Base-by-base conservation (phyloP, 257 asterid species). In the Salvia splendens region DNA sequence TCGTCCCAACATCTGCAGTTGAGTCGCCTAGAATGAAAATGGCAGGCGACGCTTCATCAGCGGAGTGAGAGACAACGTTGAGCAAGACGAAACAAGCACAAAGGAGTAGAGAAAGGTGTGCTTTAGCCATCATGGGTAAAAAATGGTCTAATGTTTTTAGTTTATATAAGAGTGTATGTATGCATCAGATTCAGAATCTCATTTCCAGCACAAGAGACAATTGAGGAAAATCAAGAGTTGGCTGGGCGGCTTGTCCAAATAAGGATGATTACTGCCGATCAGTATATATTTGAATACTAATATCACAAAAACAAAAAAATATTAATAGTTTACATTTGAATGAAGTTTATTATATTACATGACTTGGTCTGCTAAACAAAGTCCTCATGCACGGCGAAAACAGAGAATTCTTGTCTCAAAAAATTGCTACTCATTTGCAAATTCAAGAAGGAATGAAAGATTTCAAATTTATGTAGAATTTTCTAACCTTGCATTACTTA, bases 1-100 rank as follows among this genome's bases (percentile, higher is more conserved):
- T 87, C 1, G 95, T 89, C 72, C 96, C 96, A 15, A 87, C 93
- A 32, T 89, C 96, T 0, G 86, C 96, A 5, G 96, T 89, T 3
- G 96, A 89, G 70, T 87, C 91, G 2, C 96, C 96, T 3, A 89
- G 71, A 2, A 87, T 64, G 79, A 85, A 85, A 60, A 85, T 68
- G 12, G 92, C 70, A 0, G 92, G 82, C 12, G 65, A 75, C 3
- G 64, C 40, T 12, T 79, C 85, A 17, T 70, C 78, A 41, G 81
- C 83, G 8, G 58, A 67, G 69, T 61, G 75, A 72, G 80, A 68
- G 64, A 40, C 54, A 15, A 50, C 58, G 48, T 54, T 79, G 48
- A 72, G 68, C 41, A 75, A 68, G 65, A 66, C 5, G 45, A 82
- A 5, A 11, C 68, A 54, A 41, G 67, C 48, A 56, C 57, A 35